phyloP scores from a whole-genome alignment of 2,329 filamentous ascomycete genomes.

The Epichloe festucae region DNA sequence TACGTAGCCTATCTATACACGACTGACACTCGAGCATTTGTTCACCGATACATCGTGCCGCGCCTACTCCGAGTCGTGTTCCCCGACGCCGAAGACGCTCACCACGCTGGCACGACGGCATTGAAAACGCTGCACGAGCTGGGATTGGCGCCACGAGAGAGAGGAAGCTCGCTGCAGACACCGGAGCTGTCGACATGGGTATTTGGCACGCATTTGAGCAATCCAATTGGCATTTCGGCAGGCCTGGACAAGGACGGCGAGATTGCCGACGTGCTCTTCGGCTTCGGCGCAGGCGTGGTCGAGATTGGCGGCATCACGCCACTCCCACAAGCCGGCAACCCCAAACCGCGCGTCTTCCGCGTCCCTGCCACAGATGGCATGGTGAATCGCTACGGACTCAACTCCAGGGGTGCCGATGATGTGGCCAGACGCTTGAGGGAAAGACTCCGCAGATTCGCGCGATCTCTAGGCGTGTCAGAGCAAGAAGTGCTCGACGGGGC shows the following conservation, averaged over 20 bases:
- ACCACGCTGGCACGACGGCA: conserved; percentile 60
- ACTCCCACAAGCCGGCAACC: conserved; percentile 76
- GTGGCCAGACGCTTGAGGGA: conserved; percentile 70
- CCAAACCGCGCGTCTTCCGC: conserved; percentile 77
- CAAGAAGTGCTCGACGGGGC: conserved; percentile 62
- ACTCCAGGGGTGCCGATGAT: conserved; percentile 78
- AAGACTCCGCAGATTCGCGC: conserved; percentile 66
- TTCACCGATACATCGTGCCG: conserved; percentile 56
- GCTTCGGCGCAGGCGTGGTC: conserved; percentile 71
- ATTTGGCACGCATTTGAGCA: conserved; percentile 64
- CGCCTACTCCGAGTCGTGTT: conserved; percentile 52
- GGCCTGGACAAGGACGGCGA: conserved; percentile 92
- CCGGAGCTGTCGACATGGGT: conserved; percentile 34
- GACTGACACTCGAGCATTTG: conserved; percentile 61
- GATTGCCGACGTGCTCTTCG: conserved; percentile 73
- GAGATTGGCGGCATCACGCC: conserved; percentile 90
- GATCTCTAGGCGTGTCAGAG: conserved; percentile 56
- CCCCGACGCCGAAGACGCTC: conserved; percentile 81
- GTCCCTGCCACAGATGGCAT: conserved; percentile 72
- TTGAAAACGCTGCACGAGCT: conserved; percentile 63
- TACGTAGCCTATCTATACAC: conserved; percentile 49
- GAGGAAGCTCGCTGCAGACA: conserved; percentile 32
- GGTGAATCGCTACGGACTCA: conserved; percentile 93
- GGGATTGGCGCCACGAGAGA: conserved; percentile 70
- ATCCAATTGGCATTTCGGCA: conserved; percentile 89